Conservation (phyloP, 1,284 basidiomycete genomes). For the Coniferiporia weirii region DNA sequence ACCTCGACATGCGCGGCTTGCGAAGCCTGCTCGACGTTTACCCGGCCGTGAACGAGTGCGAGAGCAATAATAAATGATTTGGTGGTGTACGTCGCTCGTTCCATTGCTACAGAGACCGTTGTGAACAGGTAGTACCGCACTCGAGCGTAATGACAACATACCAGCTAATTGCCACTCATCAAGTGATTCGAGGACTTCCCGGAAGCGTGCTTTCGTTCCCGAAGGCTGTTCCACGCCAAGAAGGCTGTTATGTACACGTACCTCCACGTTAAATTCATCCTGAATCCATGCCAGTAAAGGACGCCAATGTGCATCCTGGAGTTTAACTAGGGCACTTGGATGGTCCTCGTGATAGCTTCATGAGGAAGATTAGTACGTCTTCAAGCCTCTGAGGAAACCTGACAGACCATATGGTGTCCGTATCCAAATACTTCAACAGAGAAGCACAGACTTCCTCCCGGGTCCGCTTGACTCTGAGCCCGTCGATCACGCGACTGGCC, state of each 20-base stretch:
- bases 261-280: slow-evolving; percentile 58
- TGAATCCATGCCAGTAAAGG: slow-evolving; percentile 82
- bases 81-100: slow-evolving; percentile 83
- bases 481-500: slow-evolving; percentile 72
- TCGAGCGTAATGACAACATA: slow-evolving; percentile 34
- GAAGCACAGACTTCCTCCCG: slow-evolving; percentile 66
- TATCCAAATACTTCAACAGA: slow-evolving; percentile 85
- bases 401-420: slow-evolving; percentile 88
- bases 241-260: slow-evolving; percentile 66
- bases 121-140: background rate
- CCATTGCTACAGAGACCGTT: slow-evolving; percentile 61
- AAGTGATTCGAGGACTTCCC: slow-evolving; percentile 53
- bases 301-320: slow-evolving; percentile 89
- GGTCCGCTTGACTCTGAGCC: slow-evolving; percentile 53
- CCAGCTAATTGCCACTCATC: slow-evolving; percentile 87
- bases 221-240: slow-evolving; percentile 62
- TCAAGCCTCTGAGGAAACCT: background rate
- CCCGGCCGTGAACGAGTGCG: slow-evolving; percentile 71
- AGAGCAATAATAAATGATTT: slow-evolving; percentile 91
- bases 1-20: slow-evolving; percentile 90
- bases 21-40: slow-evolving; percentile 83
- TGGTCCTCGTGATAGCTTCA: slow-evolving; percentile 78
- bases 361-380: background rate
- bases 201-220: slow-evolving; percentile 60
- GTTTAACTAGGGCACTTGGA: slow-evolving; percentile 68